Conservation (phyloP, 2,329 filamentous ascomycete species). For the Raffaelea deltoideospora region DNA sequence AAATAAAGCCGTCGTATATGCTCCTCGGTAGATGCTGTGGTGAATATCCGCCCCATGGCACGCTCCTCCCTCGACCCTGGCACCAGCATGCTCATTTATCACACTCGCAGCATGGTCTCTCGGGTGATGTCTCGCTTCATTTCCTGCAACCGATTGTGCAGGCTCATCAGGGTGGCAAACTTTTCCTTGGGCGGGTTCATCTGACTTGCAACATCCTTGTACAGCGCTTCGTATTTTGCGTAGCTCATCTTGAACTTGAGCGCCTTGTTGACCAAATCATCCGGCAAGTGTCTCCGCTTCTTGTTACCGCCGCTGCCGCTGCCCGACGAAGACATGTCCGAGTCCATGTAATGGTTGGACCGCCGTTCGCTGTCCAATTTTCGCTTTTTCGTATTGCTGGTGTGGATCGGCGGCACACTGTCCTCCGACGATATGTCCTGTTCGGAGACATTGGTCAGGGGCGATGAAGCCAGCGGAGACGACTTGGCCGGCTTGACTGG, state of each 20-base stretch:
- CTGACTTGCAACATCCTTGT: slow-evolving; percentile 35
- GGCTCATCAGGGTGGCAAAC: slow-evolving; percentile 33
- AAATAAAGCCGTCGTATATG: not conserved
- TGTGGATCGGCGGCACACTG: slow-evolving; percentile 12
- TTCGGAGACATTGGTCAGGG: slow-evolving; percentile 50
- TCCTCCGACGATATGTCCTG: slow-evolving; percentile 25
- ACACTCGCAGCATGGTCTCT: slow-evolving; percentile 15
- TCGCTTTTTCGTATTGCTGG: slow-evolving; percentile 24
- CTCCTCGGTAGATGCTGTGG: too few species aligned
- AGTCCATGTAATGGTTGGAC: slow-evolving; percentile 6
- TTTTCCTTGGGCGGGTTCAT: slow-evolving; percentile 35
- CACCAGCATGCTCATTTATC: slow-evolving; percentile 1
- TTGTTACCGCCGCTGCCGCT: slow-evolving; percentile 4
- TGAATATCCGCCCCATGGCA: too few species aligned
- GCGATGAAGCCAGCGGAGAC: slow-evolving; percentile 49
- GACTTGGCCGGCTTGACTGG: slow-evolving; percentile 48
- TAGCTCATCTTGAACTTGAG: slow-evolving; percentile 41
- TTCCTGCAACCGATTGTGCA: slow-evolving; percentile 36
- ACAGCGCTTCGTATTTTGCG: slow-evolving; percentile 39
- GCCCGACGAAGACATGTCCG: slow-evolving; percentile 11
- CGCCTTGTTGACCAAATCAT: slow-evolving; percentile 36
- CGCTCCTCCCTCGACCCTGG: too few species aligned
- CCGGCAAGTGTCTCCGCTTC: slow-evolving; percentile 20
- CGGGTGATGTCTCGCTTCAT: slow-evolving; percentile 46
- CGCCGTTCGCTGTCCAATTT: slow-evolving; percentile 16